Percentiles rank a stretch among this genome's conserved stretches.
Conservation (phyloP, 1,284 basidiomycete genomes). For the Wolfiporia cocos region DNA sequence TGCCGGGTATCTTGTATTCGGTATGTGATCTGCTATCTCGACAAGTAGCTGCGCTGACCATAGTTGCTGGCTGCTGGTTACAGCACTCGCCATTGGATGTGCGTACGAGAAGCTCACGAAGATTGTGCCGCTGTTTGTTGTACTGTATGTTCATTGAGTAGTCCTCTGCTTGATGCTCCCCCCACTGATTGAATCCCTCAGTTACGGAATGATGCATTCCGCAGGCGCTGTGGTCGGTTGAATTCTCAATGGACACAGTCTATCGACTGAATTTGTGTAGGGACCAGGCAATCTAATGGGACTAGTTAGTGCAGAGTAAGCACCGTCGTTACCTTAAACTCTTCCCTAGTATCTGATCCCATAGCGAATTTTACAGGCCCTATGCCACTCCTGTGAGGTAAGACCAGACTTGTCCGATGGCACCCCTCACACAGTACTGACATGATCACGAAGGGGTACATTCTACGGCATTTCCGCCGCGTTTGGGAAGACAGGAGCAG, state of each 20-base stretch:
- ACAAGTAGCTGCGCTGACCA: too few species aligned
- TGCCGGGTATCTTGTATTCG: conserved; percentile 1
- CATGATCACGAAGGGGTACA: conserved; percentile 41
- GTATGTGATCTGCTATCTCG: not conserved
- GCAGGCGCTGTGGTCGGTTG: not conserved
- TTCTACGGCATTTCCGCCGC: conserved; percentile 70
- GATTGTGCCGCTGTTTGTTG: conserved; percentile 61
- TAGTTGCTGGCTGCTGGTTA: too few species aligned
- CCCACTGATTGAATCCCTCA: conserved; percentile 22
- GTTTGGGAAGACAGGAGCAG: conserved; percentile 72
- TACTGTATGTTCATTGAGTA: conserved; percentile 42
- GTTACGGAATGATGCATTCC: conserved; percentile 64
- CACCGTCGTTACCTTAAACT: conserved; percentile 9
- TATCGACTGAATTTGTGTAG: too few species aligned
- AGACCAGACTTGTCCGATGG: too few species aligned
- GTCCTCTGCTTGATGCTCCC: conserved; percentile 37
- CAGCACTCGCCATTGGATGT: conserved; percentile 59
- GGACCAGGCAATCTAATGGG: conserved; percentile 79
- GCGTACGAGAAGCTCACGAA: conserved; percentile 63
- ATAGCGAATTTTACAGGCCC: conserved; percentile 35
- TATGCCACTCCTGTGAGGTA: conserved; percentile 64
- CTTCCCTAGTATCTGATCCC: conserved; percentile 5
- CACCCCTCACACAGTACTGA: too few species aligned
- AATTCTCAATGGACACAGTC: too few species aligned
- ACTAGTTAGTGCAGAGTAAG: conserved; percentile 59